Evolutionary conservation across 2,329 filamentous ascomycete genomes (phyloP), one percentile per base, ranked within the genome.

Genomic region (Aureobasidium sp.): DNA sequence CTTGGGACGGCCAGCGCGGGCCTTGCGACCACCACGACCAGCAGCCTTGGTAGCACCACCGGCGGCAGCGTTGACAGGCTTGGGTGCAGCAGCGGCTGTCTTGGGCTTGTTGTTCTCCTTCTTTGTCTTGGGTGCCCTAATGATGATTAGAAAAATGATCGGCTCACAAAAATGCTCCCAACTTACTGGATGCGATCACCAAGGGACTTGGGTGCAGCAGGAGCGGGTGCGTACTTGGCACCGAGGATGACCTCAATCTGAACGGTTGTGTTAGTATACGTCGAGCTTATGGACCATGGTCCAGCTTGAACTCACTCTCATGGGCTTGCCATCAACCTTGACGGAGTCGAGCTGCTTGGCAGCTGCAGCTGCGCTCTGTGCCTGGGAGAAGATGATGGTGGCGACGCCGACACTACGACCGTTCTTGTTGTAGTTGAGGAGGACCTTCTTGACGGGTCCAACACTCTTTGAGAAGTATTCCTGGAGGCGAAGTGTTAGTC

Each of bases 381-480:
- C 78, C 71, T 90, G 90, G 74, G 77, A 78, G 80, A 99, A 99
- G 66, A 87, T 86, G 69, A 99, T 89, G 60, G 91, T 94, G 69
- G 92, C 92, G 72, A 93, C 90, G 67, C 94, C 94, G 73, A 91
- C 90, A 82, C 92, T 97, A 68, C 87, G 85, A 66, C 93, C 93
- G 73, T 90, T 91, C 66, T 93, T 90, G 70, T 93, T 94, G 78
- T 99, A 99, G 57, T 90, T 91, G 70, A 99, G 82, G 69, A 94
- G 87, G 66, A 95, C 90, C 76, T 84, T 88, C 83, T 95, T 97
- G 77, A 97, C 90, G 66, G 89, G 85, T 68, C 92, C 93, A 75
- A 96, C 86, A 70, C 90, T 88, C 73, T 90, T 88, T 72, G 82
- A 79, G 76, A 99, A 97, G 78, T 97, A 99, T 80, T 99, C 94